phyloP scores from a whole-genome alignment of 768 basidiomycete genomes.

The Crassisporium funariophilum region DNA sequence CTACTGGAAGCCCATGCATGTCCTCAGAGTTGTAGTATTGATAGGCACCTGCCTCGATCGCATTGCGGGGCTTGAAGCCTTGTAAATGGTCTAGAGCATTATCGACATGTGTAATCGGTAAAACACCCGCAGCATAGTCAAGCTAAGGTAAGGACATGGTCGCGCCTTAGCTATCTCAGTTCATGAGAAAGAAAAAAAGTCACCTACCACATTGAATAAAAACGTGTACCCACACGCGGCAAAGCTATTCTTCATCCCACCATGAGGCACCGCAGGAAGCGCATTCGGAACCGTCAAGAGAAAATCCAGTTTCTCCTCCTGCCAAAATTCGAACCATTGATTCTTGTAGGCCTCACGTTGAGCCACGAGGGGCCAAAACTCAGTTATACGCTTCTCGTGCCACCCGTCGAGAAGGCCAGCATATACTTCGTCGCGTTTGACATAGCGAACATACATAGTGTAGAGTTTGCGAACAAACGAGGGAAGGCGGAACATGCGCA shows the following conservation, averaged over 20 bases:
- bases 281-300: slow-evolving; percentile 60
- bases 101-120: slow-evolving; percentile 60
- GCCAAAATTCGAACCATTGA: slow-evolving; percentile 44
- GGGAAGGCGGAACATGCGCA: slow-evolving; percentile 47
- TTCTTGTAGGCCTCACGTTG: slow-evolving; percentile 45
- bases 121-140: slow-evolving; percentile 51
- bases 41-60: slow-evolving; percentile 48
- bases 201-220: slow-evolving; percentile 59
- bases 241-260: slow-evolving; percentile 53
- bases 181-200: neutral
- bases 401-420: slow-evolving; percentile 54
- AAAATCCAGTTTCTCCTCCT: slow-evolving; percentile 52
- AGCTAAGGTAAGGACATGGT: slow-evolving; percentile 20
- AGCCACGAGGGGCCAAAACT: slow-evolving; percentile 51
- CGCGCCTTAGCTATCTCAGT: neutral
- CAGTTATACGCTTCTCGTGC: slow-evolving; percentile 43
- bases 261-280: slow-evolving; percentile 55
- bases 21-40: slow-evolving; percentile 49
- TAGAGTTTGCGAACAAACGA: slow-evolving; percentile 48
- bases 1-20: slow-evolving; percentile 62
- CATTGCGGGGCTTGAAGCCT: slow-evolving; percentile 40
- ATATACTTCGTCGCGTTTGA: slow-evolving; percentile 53
- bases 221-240: slow-evolving; percentile 61
- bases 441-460: slow-evolving; percentile 51
- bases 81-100: slow-evolving; percentile 41